These are phyloP conservation scores for Symbiotaphrina buchneri DNA, from an alignment of 495 filamentous ascomycete species.

Conservation along the genomic window DNA sequence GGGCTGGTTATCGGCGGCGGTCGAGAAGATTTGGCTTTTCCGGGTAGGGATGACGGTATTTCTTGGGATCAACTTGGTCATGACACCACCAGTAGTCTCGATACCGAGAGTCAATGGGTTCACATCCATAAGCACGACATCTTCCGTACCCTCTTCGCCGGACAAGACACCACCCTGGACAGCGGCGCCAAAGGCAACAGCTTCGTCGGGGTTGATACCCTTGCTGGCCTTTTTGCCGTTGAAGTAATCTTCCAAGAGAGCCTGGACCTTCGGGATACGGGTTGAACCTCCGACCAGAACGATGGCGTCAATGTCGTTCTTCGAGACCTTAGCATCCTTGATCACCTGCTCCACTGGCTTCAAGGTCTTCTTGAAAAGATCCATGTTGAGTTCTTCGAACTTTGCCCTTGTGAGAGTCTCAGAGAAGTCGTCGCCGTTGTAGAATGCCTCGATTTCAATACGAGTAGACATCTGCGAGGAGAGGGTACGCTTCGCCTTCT, in stretches of 20 bases:
- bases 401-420: slow-evolving; percentile 96
- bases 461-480: slow-evolving; percentile 97
- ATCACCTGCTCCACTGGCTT: slow-evolving; percentile 97
- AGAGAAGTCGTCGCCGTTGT: slow-evolving; percentile 92
- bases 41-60: slow-evolving; percentile 90
- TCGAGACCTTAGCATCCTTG: slow-evolving; percentile 81
- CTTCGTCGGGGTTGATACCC: slow-evolving; percentile 97
- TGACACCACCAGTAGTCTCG: slow-evolving; percentile 93
- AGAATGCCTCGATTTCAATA: slow-evolving; percentile 96
- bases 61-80: slow-evolving; percentile 92
- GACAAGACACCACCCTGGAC: slow-evolving; percentile 93
- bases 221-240: slow-evolving; percentile 86
- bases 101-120: slow-evolving; percentile 97
- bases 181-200: slow-evolving; percentile 90
- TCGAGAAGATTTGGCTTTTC: slow-evolving; percentile 97
- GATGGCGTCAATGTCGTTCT: slow-evolving; percentile 68
- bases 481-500: slow-evolving; percentile 98
- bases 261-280: slow-evolving; percentile 93
- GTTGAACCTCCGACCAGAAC: slow-evolving; percentile 83
- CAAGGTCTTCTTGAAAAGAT: slow-evolving; percentile 96
- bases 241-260: slow-evolving; percentile 92
- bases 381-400: slow-evolving; percentile 97
- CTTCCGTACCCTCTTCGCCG: slow-evolving; percentile 55
- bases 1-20: slow-evolving; percentile 93
- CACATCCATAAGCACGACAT: slow-evolving; percentile 88